Evolutionary conservation across 768 basidiomycete species (phyloP).

Genomic region (Amanita rimosa): DNA sequence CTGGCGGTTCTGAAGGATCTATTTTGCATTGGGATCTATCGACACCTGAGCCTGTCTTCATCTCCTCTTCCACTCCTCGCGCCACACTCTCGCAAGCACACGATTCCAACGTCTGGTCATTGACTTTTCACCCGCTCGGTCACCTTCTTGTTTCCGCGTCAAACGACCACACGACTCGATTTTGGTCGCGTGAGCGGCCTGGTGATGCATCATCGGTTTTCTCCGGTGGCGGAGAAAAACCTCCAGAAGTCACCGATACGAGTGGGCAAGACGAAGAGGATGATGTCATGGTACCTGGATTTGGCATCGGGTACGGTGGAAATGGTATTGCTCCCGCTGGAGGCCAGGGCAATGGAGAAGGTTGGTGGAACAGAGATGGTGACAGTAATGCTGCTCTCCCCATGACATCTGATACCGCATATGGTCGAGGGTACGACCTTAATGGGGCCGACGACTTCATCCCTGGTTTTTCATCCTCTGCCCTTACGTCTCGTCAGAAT

Average conservation of each 20-base stretch:
- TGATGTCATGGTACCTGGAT: constrained; percentile 65
- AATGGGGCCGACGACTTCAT: constrained; percentile 48
- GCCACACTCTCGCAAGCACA: constrained; percentile 92
- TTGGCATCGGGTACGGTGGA: constrained; percentile 33
- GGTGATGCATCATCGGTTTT: constrained; percentile 75
- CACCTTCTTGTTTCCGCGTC: constrained; percentile 89
- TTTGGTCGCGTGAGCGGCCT: constrained; percentile 90
- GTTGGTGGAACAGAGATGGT: constrained; percentile 38
- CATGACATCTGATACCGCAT: constrained; percentile 6
- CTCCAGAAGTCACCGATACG: constrained; percentile 52
- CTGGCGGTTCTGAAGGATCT: constrained; percentile 90
- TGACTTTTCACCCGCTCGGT: constrained; percentile 92
- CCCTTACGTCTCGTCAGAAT: constrained; percentile 23
- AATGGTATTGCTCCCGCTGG: constrained; percentile 13
- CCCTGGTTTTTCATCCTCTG: constrained; percentile 42
- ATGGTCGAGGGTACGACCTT: constrained; percentile 14
- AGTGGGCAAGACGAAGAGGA: constrained; percentile 64
- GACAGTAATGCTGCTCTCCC: constrained; percentile 12
- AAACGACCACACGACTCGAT: constrained; percentile 99
- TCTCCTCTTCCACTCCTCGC: constrained; percentile 46
- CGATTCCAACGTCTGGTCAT: constrained; percentile 95
- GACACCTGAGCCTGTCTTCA: constrained; percentile 37
- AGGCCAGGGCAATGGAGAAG: constrained; percentile 11
- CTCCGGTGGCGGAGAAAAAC: constrained; percentile 76
- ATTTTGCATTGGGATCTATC: constrained; percentile 92